These are phyloP conservation scores for Fusarium sp. DNA, from an alignment of 2,329 filamentous ascomycete genomes.

Conservation along the genomic window DNA sequence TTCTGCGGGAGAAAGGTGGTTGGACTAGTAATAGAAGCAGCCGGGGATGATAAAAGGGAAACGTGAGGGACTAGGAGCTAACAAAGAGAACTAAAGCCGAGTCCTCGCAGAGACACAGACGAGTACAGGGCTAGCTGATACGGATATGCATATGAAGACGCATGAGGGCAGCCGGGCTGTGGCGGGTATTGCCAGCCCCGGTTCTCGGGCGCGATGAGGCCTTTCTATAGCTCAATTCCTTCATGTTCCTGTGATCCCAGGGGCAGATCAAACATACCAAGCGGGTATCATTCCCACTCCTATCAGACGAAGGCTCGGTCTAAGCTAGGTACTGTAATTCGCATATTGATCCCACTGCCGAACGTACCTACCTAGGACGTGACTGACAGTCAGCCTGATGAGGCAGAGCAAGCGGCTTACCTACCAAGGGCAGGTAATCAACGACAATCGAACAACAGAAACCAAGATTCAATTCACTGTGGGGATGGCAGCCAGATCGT, in stretches of 20 bases:
- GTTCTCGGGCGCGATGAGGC: conserved; percentile 26
- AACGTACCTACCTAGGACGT: neutral
- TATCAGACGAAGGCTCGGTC: conserved; percentile 17
- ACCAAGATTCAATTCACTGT: conserved; percentile 12
- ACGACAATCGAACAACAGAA: neutral
- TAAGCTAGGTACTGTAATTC: neutral
- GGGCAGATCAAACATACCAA: conserved; percentile 26
- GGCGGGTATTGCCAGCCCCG: conserved; percentile 26
- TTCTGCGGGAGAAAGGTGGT: conserved; percentile 23
- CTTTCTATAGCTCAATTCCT: conserved; percentile 35
- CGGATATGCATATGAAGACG: conserved; percentile 19
- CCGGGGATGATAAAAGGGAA: conserved; percentile 20
- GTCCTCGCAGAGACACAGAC: conserved; percentile 5
- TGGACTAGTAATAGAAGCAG: conserved; percentile 24
- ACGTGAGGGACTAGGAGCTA: conserved; percentile 9
- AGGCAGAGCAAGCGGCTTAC: neutral
- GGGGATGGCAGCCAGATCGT: conserved; percentile 14
- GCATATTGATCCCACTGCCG: conserved; percentile 6
- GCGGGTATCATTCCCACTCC: conserved; percentile 23
- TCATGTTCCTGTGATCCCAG: conserved; percentile 18
- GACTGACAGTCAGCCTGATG: neutral
- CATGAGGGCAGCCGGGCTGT: conserved; percentile 28
- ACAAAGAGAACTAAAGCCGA: conserved; percentile 16
- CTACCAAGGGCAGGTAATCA: neutral
- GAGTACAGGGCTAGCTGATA: conserved; percentile 26